These are phyloP conservation scores for Claviceps sp. DNA, from an alignment of 2,329 filamentous ascomycete genomes.

Conservation along the genomic window DNA sequence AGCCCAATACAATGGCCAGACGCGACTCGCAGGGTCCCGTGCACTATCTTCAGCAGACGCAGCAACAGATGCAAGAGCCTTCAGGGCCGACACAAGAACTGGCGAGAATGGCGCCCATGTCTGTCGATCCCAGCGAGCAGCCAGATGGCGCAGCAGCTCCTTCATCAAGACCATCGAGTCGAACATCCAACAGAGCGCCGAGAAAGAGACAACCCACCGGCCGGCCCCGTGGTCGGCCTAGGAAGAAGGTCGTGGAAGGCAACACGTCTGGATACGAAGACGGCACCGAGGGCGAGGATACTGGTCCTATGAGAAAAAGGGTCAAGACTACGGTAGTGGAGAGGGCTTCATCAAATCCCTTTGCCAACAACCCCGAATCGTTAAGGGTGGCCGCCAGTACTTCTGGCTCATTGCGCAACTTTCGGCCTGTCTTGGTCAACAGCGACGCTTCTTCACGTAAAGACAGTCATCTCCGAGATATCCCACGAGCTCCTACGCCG, in stretches of 20 bases:
- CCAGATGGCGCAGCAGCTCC: slow-evolving; percentile 11
- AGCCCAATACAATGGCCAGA: slow-evolving; percentile 10
- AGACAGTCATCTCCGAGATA: slow-evolving; percentile 49
- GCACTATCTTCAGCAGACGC: slow-evolving; percentile 10
- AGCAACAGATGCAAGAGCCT: not conserved
- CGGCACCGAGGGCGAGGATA: slow-evolving; percentile 45
- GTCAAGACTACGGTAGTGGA: slow-evolving; percentile 64
- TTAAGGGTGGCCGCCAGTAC: slow-evolving; percentile 84
- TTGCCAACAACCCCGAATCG: slow-evolving; percentile 64
- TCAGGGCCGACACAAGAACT: slow-evolving; percentile 15
- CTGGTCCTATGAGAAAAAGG: slow-evolving; percentile 48
- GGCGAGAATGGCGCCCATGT: slow-evolving; percentile 22
- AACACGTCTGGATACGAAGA: slow-evolving; percentile 67
- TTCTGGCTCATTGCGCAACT: slow-evolving; percentile 71
- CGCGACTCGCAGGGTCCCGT: slow-evolving; percentile 15
- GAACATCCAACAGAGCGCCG: slow-evolving; percentile 35
- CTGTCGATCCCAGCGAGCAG: slow-evolving; percentile 12
- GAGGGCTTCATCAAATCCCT: slow-evolving; percentile 50
- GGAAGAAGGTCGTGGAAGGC: slow-evolving; percentile 42
- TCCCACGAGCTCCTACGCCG: slow-evolving; percentile 67
- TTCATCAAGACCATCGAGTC: slow-evolving; percentile 45
- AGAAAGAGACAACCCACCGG: slow-evolving; percentile 35
- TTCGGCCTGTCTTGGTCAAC: slow-evolving; percentile 55
- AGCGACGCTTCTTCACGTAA: slow-evolving; percentile 22
- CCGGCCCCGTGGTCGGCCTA: slow-evolving; percentile 41